These are phyloP conservation scores for Talaromyces trachyspermus DNA, from an alignment of 495 filamentous ascomycete species.

Conservation along the genomic window DNA sequence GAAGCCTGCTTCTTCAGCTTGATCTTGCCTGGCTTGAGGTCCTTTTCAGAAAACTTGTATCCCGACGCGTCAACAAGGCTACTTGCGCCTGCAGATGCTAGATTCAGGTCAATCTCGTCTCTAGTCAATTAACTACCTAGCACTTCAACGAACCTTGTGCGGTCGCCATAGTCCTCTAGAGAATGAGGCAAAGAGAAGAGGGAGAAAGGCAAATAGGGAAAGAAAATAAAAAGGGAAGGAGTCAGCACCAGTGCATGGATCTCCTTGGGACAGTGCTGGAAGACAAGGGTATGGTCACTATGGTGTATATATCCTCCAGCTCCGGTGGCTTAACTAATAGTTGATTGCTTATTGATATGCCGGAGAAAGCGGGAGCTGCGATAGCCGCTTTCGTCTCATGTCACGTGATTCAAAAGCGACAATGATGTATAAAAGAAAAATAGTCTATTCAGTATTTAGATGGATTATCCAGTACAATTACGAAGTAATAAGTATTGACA, in stretches of 20 bases:
- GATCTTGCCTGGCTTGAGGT: constrained; percentile 53
- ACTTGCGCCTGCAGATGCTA: background rate
- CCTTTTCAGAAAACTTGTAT: constrained; percentile 52
- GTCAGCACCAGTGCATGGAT: background rate
- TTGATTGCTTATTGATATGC: background rate
- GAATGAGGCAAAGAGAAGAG: too few relatives aligned
- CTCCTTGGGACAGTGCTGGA: too few relatives aligned
- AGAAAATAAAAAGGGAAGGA: background rate
- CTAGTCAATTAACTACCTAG: background rate
- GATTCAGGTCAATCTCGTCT: background rate
- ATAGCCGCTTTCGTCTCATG: constrained; percentile 25
- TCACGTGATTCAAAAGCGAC: constrained; percentile 33
- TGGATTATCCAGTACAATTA: too few relatives aligned
- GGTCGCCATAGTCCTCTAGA: constrained; percentile 6
- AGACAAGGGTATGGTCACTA: too few relatives aligned
- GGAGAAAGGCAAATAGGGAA: background rate
- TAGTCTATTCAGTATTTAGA: too few relatives aligned
- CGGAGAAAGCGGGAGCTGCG: constrained; percentile 9
- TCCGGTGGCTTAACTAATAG: too few relatives aligned
- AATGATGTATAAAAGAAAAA: too few relatives aligned
- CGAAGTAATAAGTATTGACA: too few relatives aligned
- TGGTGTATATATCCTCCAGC: too few relatives aligned
- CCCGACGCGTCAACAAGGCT: constrained; percentile 42
- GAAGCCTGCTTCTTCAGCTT: constrained; percentile 56
- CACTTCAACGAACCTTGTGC: constrained; percentile 1